Base-by-base conservation (phyloP, 768 basidiomycete genomes). In the Leccinum barrowsii region DNA sequence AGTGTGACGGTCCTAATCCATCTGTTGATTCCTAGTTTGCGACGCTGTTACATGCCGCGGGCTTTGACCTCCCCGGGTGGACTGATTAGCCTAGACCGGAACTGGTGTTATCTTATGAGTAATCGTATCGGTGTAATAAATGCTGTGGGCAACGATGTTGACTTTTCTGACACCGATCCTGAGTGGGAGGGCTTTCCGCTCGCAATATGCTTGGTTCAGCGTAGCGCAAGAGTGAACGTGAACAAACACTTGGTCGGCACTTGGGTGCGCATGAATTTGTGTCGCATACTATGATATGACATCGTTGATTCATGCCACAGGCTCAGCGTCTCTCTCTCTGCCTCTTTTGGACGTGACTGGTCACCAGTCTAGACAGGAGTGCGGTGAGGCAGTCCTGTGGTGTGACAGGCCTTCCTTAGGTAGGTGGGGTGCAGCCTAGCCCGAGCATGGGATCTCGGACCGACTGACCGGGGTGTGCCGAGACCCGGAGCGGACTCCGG, bases 31-130 rank as follows among this genome's bases (percentile, higher is more conserved):
- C 17, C n/a, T 55, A 87, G 86, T 85, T 92, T 64, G 87, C 87
- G 1, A 81, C 86, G 7, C 68, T 90, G 49, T 73, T 92, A 49
- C 89, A 90, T 61, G 75, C 84, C 6, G 87, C 88, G n/a, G 82
- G 85, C 11, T 86, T 78, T 65, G 80, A 85, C 7, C 52, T 77
- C 5, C 59, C 68, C 8, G 51, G 1, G 24, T 22, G 4, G 61
- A 65, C 37, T 1, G 35, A 54, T 32, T 56, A 50, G 5, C 19
- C 17, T n/a, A 17, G 37, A 40, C 37, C 37, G 7, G 37, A 15
- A 40, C 37, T 40, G 37, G 17, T 40, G 4, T n/a, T 40, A 40
- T 40, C 37, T 40, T 40, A 40, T 40, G 17, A 17, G 7, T 40
- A 40, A 40, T 13, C 35, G 35, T 37, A 37, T 37, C 37, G 5